These are phyloP conservation scores for Myriosclerotinia duriaeana DNA, from an alignment of 2,329 filamentous ascomycete species.

Conservation along the genomic window DNA sequence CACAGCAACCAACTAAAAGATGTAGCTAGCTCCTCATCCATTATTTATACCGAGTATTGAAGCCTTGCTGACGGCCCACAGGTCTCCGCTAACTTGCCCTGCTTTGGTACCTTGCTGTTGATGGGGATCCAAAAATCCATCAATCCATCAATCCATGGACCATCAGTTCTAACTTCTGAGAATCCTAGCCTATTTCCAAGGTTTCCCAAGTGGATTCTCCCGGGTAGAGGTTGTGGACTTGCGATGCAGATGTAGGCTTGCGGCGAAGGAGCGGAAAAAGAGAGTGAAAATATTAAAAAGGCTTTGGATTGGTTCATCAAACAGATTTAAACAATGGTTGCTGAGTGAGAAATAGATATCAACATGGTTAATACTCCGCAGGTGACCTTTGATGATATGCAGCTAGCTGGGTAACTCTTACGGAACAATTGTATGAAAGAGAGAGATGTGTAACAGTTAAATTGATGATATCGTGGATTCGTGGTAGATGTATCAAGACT, in stretches of 20 bases:
- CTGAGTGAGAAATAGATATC: slow-evolving; percentile 18
- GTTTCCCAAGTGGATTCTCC: slow-evolving; percentile 1
- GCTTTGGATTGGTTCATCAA: no score
- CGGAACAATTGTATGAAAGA: background rate
- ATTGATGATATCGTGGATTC: background rate
- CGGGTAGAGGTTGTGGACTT: no score
- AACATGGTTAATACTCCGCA: slow-evolving; percentile 12
- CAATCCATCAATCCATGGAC: no score
- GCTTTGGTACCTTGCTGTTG: slow-evolving; percentile 13
- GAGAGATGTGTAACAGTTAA: slow-evolving; percentile 5
- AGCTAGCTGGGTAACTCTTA: background rate
- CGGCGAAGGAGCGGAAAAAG: no score
- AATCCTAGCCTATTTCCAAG: slow-evolving; percentile 22
- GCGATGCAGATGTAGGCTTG: no score
- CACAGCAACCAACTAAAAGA: slow-evolving; percentile 16
- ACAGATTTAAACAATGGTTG: background rate
- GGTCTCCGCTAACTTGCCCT: background rate
- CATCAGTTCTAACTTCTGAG: background rate
- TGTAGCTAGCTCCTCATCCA: background rate
- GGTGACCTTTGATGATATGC: slow-evolving; percentile 13
- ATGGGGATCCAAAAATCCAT: slow-evolving; percentile 20
- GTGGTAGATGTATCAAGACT: background rate
- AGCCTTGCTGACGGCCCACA: slow-evolving; percentile 17
- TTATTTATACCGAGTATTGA: no score
- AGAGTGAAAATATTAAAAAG: background rate